These are phyloP conservation scores for Cryoendolithus antarcticus DNA, from an alignment of 2,329 filamentous ascomycete genomes.

Conservation along the genomic window DNA sequence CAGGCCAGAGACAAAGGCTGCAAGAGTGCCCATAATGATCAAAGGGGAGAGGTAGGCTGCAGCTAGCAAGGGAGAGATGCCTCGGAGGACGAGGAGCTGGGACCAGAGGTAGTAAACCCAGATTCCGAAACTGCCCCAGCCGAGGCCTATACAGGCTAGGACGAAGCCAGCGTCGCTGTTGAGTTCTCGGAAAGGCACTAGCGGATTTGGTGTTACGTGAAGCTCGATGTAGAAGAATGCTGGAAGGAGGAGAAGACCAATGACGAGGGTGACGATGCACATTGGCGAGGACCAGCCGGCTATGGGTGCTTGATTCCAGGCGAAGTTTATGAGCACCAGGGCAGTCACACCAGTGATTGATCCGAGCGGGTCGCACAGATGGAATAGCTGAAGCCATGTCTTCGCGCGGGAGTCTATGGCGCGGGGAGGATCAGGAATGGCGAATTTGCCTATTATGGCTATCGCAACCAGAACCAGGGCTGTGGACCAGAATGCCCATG, in stretches of 20 bases:
- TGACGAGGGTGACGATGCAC: slow-evolving; percentile 18
- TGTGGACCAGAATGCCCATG: slow-evolving; percentile 22
- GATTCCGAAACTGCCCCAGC: slow-evolving; percentile 23
- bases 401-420: slow-evolving; percentile 7
- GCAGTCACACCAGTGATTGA: slow-evolving; percentile 18
- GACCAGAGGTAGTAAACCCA: slow-evolving; percentile 23
- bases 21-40: slow-evolving; percentile 23
- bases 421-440: slow-evolving; percentile 16
- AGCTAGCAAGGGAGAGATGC: slow-evolving; percentile 20
- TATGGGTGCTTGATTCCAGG: slow-evolving; percentile 22
- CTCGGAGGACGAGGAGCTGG: slow-evolving; percentile 23
- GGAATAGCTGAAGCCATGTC: slow-evolving; percentile 10
- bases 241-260: slow-evolving; percentile 17
- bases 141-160: slow-evolving; percentile 18
- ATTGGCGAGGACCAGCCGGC: slow-evolving; percentile 20
- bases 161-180: slow-evolving; percentile 15
- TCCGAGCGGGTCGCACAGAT: slow-evolving; percentile 10
- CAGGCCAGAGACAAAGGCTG: slow-evolving; percentile 25
- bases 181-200: slow-evolving; percentile 17
- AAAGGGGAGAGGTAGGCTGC: slow-evolving; percentile 24
- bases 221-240: slow-evolving; percentile 20
- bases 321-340: slow-evolving; percentile 21
- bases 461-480: slow-evolving; percentile 16
- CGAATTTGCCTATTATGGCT: slow-evolving; percentile 12
- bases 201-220: slow-evolving; percentile 10